Base-by-base conservation (phyloP, 306 rosid species). In the Luffa acutangula region DNA sequence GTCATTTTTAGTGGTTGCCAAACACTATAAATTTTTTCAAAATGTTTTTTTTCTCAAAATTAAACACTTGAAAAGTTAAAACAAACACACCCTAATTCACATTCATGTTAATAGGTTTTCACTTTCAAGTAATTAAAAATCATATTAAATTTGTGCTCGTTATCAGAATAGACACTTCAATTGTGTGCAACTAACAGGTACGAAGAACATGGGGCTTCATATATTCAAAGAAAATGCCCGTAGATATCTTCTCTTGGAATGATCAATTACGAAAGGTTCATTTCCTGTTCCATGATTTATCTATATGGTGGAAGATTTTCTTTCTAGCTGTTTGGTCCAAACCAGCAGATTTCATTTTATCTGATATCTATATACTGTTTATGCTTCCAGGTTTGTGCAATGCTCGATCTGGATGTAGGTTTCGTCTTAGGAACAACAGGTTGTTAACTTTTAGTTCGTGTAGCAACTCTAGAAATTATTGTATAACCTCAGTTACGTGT, bases 121-220 rank as follows among this genome's bases (percentile, higher is more conserved):
- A 53, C 41, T 20, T 56, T 37, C 9, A 39, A 54, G 59, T 48
- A 21, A 6, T 48, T 45, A 45, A 31, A 8, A 52, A 73, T 14
- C 43, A 10, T 13, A 43, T 20, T 43, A 43, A 21, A 63, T 9
- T 43, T 18, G 31, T 78, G 8, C 34, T 33, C 25, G 63, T 64
- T 9, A 31, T 42, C 53, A 41, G 6, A 56, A 57, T 25, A 57
- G 21, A 36, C 20, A 57, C 56, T 33, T 43, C 7, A n/a, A 7
- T 76, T 76, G 34, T 48, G 25, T 74, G 76, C 37, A 7, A 80
- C 73, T 73, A 75, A 82, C 84, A 95, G 99, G 96, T 95, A 90
- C 39, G 99, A 95, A 85, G 99, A 95, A 88, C 99, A 95, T 79
- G 99, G 99, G 53, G 97, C 99, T 84, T 90, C 99, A 18, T 95